Conservation (phyloP, 129 eudicot genomes). For the Chrysanthemum seticuspe region DNA sequence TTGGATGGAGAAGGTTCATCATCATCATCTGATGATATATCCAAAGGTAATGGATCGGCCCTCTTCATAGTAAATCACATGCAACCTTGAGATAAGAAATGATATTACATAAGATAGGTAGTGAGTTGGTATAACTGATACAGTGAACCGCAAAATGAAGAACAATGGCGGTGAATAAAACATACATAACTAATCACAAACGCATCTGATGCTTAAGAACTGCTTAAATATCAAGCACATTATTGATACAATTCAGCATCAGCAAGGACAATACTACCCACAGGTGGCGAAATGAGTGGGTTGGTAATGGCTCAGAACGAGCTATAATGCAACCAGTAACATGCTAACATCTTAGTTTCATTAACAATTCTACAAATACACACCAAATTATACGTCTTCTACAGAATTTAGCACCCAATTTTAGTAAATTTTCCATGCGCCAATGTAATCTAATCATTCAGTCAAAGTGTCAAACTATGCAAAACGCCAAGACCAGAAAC, state of each 20-base stretch:
- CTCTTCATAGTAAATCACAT: conserved; percentile 45
- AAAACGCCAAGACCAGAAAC: neutral
- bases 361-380: neutral
- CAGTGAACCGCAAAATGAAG: too few species aligned
- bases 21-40: conserved; percentile 56
- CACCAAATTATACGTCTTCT: neutral
- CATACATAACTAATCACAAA: too few species aligned
- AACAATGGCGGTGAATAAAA: too few species aligned
- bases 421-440: neutral
- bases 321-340: neutral
- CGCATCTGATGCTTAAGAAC: too few species aligned
- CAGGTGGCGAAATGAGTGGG: neutral
- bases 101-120: neutral
- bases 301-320: neutral
- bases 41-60: conserved; percentile 38
- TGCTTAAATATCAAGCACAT: too few species aligned
- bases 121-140: too few species aligned
- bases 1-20: conserved; percentile 48
- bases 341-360: neutral
- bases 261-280: neutral
- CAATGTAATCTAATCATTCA: neutral
- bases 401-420: neutral
- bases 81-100: conserved; percentile 24
- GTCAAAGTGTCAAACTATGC: neutral
- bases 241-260: too few species aligned